These are phyloP conservation scores for Eutrema salsugineum DNA, from an alignment of 441 rosid genomes.

Conservation along the genomic window DNA sequence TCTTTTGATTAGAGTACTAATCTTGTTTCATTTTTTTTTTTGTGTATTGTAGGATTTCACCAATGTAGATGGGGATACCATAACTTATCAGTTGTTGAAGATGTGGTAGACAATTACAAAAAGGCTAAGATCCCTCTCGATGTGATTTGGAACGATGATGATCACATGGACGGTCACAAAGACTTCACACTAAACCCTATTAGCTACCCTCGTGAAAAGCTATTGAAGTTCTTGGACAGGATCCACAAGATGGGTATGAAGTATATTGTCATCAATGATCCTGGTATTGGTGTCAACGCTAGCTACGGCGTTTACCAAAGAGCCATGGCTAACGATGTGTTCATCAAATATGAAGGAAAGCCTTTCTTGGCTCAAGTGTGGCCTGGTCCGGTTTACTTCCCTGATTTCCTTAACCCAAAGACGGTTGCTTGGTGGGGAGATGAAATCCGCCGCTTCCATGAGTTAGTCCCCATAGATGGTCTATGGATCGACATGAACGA, in stretches of 20 bases:
- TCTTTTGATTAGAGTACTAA: neutral
- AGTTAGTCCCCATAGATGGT: slow-evolving; percentile 88
- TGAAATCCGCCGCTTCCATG: slow-evolving; percentile 86
- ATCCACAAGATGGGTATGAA: slow-evolving; percentile 90
- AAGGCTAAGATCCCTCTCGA: slow-evolving; percentile 90
- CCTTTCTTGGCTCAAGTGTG: slow-evolving; percentile 94
- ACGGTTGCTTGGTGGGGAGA: slow-evolving; percentile 94
- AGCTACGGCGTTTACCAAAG: slow-evolving; percentile 77
- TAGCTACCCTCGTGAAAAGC: slow-evolving; percentile 76
- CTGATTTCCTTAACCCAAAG: slow-evolving; percentile 94
- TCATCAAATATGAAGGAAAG: slow-evolving; percentile 84
- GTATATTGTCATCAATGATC: slow-evolving; percentile 87
- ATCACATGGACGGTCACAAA: slow-evolving; percentile 94
- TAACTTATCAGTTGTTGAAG: slow-evolving; percentile 91
- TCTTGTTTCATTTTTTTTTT: neutral
- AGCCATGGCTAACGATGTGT: slow-evolving; percentile 77
- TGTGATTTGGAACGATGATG: slow-evolving; percentile 96
- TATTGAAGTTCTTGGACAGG: slow-evolving; percentile 72
- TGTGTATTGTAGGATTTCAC: slow-evolving; percentile 63
- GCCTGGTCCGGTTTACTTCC: slow-evolving; percentile 95
- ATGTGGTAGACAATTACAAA: slow-evolving; percentile 79
- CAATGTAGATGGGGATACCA: slow-evolving; percentile 99
- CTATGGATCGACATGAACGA: slow-evolving; percentile 98
- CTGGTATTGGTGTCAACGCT: slow-evolving; percentile 87
- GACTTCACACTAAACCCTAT: slow-evolving; percentile 81